These are phyloP conservation scores for Aegilops tauschii DNA, from an alignment of 176 grass and related monocot species.

Conservation along the genomic window DNA sequence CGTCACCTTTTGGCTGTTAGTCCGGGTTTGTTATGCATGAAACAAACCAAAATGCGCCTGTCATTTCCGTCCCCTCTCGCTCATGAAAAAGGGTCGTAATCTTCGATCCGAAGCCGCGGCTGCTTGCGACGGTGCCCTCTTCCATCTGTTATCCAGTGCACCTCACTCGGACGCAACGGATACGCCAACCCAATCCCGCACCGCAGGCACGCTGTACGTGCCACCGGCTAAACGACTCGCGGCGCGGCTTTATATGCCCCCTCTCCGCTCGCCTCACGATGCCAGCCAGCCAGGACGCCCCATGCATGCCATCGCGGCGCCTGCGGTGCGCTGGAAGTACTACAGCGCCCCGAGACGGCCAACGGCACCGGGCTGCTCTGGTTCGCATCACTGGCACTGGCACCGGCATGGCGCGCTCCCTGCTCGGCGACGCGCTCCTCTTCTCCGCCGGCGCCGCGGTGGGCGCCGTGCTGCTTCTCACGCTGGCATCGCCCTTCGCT, in stretches of 20 bases:
- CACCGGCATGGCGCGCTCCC: slow-evolving; percentile 31
- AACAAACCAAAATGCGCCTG: not conserved
- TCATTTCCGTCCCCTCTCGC: not conserved
- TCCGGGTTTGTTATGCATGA: not conserved
- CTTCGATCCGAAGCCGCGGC: too few relatives aligned
- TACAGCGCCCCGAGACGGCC: not conserved
- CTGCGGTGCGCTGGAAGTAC: not conserved
- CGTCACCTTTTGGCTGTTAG: not conserved
- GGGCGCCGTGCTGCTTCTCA: slow-evolving; percentile 41
- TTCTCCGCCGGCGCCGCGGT: slow-evolving; percentile 55
- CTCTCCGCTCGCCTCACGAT: not conserved
- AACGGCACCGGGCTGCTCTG: slow-evolving; percentile 6
- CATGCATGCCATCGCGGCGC: not conserved
- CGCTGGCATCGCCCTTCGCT: slow-evolving; percentile 44
- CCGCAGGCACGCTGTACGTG: not conserved
- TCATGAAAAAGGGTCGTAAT: too few relatives aligned
- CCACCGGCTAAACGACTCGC: not conserved
- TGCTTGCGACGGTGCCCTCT: not conserved
- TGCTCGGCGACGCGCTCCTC: slow-evolving; percentile 48
- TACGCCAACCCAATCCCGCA: not conserved
- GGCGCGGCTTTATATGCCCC: not conserved
- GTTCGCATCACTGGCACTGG: not conserved
- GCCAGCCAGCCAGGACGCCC: not conserved
- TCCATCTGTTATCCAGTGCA: not conserved
- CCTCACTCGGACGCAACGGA: not conserved